A percentile compares a stretch with the other conserved stretches of the same genome.
phyloP scores from a whole-genome alignment of 2,329 filamentous ascomycete species.

The Colletotrichum kahawae region DNA sequence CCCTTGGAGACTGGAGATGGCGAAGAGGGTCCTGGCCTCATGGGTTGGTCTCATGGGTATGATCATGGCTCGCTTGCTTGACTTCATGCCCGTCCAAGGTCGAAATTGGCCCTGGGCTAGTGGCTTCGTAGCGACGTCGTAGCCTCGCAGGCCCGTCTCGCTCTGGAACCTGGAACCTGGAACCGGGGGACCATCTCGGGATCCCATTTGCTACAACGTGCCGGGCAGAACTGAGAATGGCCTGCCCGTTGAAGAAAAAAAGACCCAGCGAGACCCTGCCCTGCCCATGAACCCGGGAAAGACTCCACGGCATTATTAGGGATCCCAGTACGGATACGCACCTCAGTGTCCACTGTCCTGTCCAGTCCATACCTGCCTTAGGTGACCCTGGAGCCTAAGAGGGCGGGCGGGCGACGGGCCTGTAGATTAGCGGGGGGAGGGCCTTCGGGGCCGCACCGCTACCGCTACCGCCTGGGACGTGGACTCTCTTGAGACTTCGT shows the following conservation, averaged over 20 bases:
- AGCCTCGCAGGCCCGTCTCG: not conserved
- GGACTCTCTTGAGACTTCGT: not conserved
- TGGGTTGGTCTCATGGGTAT: not conserved
- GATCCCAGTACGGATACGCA: not conserved
- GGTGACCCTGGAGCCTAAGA: not conserved
- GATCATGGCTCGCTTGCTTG: not conserved
- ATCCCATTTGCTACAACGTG: not conserved
- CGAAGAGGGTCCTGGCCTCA: not conserved
- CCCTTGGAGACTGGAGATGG: not conserved
- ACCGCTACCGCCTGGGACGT: not conserved
- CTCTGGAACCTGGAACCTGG: not conserved
- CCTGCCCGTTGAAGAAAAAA: not conserved
- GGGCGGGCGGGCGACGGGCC: conserved; percentile 16
- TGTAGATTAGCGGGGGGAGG: conserved; percentile 21
- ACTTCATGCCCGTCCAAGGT: not conserved
- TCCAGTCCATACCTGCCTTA: not conserved
- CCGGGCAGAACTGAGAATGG: not conserved
- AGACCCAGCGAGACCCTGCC: not conserved
- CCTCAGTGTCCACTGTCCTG: not conserved
- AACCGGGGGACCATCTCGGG: not conserved
- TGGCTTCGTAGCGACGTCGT: not conserved
- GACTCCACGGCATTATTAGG: not conserved
- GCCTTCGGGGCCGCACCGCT: not conserved
- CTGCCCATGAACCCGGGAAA: not conserved
- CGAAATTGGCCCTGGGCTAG: not conserved